Percentiles rank a stretch among this genome's conserved stretches.
Conservation (phyloP, 768 basidiomycete genomes). For the Boletus reticulatus region DNA sequence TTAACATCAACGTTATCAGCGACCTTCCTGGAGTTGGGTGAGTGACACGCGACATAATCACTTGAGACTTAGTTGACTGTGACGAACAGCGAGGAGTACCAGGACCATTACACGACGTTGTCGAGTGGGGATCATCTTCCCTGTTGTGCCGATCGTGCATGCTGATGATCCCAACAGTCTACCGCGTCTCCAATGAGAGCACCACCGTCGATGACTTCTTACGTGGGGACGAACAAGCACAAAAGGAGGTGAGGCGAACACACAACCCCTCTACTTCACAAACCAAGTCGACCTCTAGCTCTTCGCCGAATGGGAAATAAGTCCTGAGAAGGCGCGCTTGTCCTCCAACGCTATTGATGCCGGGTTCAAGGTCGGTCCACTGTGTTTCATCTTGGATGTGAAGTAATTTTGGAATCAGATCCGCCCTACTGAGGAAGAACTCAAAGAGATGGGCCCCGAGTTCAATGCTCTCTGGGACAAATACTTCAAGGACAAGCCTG, state of each 20-base stretch:
- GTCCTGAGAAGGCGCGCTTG: conserved; percentile 64
- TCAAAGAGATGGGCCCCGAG: conserved; percentile 78
- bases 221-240: conserved; percentile 58
- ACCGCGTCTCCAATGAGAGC: conserved; percentile 64
- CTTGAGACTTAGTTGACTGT: background rate
- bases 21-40: conserved; percentile 31
- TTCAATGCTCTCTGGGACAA: conserved; percentile 65
- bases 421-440: conserved; percentile 64
- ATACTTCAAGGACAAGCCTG: conserved; percentile 79
- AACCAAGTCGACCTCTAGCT: conserved; percentile 31
- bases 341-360: conserved; percentile 74
- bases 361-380: conserved; percentile 58
- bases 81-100: conserved; percentile 57
- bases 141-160: background rate
- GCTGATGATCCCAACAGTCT: conserved; percentile 40
- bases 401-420: conserved; percentile 40
- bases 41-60: conserved; percentile 16
- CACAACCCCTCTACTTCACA: no score
- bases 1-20: conserved; percentile 27
- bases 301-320: conserved; percentile 63
- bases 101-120: conserved; percentile 72
- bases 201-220: conserved; percentile 67
- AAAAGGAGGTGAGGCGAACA: conserved; percentile 44
- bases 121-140: conserved; percentile 40
- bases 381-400: background rate